Percentiles rank a stretch among this genome's conserved stretches.
Conservation (phyloP, 2,329 filamentous ascomycete species). For the Colletotrichum falcatum region DNA sequence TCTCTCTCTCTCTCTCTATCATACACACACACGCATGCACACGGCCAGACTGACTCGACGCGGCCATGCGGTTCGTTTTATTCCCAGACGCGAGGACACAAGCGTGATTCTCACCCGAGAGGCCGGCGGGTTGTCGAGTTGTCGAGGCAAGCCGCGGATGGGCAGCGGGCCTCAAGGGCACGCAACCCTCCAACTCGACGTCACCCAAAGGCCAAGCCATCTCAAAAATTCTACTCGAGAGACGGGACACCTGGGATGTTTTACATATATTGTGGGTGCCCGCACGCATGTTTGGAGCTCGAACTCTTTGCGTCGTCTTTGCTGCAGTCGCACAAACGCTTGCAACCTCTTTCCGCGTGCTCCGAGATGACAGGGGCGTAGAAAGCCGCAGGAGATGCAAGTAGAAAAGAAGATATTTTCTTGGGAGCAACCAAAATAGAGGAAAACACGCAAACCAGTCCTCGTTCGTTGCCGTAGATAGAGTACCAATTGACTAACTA, state of each 20-base stretch:
- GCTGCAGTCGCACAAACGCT: background rate
- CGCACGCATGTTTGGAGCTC: background rate
- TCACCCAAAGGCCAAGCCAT: background rate
- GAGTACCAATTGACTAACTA: background rate
- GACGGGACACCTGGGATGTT: background rate
- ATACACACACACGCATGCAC: background rate
- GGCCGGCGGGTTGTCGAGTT: no score
- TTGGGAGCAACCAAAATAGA: background rate
- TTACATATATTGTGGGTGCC: background rate
- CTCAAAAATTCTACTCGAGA: background rate
- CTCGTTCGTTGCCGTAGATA: constrained; percentile 10
- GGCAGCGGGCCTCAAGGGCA: no score
- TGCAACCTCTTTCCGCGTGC: background rate
- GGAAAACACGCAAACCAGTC: background rate
- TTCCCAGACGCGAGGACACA: no score
- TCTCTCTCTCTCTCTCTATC: no score
- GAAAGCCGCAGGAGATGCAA: background rate
- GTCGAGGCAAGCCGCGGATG: no score
- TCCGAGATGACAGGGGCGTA: background rate
- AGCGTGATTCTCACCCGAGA: no score
- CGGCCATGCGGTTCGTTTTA: background rate
- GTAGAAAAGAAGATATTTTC: background rate
- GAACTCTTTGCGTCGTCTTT: background rate
- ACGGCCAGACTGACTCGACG: background rate
- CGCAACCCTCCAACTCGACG: no score